These are phyloP conservation scores for Aspergillus jensenii DNA, from an alignment of 2,329 filamentous ascomycete genomes.

Conservation along the genomic window DNA sequence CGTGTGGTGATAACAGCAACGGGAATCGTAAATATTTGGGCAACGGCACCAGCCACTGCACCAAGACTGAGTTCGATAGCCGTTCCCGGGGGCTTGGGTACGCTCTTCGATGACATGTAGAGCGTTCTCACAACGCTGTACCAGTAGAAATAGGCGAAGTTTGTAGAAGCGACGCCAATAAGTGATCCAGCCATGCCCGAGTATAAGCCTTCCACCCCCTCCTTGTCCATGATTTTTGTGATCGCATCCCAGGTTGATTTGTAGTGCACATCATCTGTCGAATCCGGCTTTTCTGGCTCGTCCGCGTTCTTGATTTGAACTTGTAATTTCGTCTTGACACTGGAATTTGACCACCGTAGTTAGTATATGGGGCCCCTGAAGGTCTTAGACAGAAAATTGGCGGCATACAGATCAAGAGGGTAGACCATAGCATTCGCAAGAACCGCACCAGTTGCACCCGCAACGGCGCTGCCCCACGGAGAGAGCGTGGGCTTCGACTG, in stretches of 20 bases:
- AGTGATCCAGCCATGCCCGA: slow-evolving; percentile 83
- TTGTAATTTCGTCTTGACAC: slow-evolving; percentile 93
- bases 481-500: slow-evolving; percentile 72
- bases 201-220: slow-evolving; percentile 82
- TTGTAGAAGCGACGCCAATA: slow-evolving; percentile 91
- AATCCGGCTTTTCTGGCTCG: slow-evolving; percentile 43
- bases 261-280: slow-evolving; percentile 69
- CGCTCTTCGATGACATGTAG: slow-evolving; percentile 64
- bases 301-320: slow-evolving; percentile 76
- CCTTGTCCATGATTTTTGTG: slow-evolving; percentile 74
- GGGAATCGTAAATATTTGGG: slow-evolving; percentile 94
- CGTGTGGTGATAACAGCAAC: slow-evolving; percentile 93
- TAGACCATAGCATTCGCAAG: slow-evolving; percentile 95
- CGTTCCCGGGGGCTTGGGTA: slow-evolving; percentile 69
- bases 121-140: slow-evolving; percentile 83
- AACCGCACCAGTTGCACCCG: slow-evolving; percentile 88
- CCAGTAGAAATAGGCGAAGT: slow-evolving; percentile 99
- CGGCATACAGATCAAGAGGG: slow-evolving; percentile 86
- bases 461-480: slow-evolving; percentile 89
- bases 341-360: slow-evolving; percentile 40
- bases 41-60: slow-evolving; percentile 82
- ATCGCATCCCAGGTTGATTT: slow-evolving; percentile 85
- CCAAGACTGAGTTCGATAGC: slow-evolving; percentile 80
- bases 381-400: neutral
- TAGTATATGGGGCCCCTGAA: slow-evolving; percentile 11